Evolutionary conservation across 352 stramenopile genomes (phyloP).

Genomic region (Phytophthora citricola): DNA sequence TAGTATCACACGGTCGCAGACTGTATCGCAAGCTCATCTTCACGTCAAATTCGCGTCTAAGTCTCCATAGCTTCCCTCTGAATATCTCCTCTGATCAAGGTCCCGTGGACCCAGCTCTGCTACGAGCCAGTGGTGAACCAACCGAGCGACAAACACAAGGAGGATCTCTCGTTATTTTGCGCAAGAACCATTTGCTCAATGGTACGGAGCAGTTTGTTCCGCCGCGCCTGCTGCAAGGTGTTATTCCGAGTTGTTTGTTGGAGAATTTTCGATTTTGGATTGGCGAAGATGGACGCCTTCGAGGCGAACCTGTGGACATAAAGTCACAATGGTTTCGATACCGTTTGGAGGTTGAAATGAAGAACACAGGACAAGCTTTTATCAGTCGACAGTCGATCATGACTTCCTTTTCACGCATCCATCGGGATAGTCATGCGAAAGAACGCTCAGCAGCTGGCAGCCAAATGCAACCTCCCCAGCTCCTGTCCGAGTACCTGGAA

Average conservation of each 20-base stretch:
- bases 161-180: slow-evolving; percentile 92
- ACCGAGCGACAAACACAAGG: slow-evolving; percentile 65
- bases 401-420: slow-evolving; percentile 74
- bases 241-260: slow-evolving; percentile 94
- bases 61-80: slow-evolving; percentile 92
- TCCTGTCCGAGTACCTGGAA: slow-evolving; percentile 24
- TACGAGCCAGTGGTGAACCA: slow-evolving; percentile 72
- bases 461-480: slow-evolving; percentile 57
- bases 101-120: slow-evolving; percentile 63
- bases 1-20: slow-evolving; percentile 96
- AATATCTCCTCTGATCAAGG: slow-evolving; percentile 68
- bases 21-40: slow-evolving; percentile 98
- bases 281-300: slow-evolving; percentile 94
- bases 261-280: slow-evolving; percentile 98
- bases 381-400: slow-evolving; percentile 74
- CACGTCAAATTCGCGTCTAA: slow-evolving; percentile 95
- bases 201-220: slow-evolving; percentile 91
- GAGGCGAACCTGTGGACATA: slow-evolving; percentile 91
- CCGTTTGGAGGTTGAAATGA: slow-evolving; percentile 78
- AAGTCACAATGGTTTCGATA: slow-evolving; percentile 92
- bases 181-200: slow-evolving; percentile 69
- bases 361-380: slow-evolving; percentile 42
- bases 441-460: slow-evolving; percentile 20
- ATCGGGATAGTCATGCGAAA: slow-evolving; percentile 31
- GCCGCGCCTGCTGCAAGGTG: slow-evolving; percentile 92